Evolutionary conservation across 2,329 filamentous ascomycete species (phyloP).

Genomic region (Escovopsis sp.): DNA sequence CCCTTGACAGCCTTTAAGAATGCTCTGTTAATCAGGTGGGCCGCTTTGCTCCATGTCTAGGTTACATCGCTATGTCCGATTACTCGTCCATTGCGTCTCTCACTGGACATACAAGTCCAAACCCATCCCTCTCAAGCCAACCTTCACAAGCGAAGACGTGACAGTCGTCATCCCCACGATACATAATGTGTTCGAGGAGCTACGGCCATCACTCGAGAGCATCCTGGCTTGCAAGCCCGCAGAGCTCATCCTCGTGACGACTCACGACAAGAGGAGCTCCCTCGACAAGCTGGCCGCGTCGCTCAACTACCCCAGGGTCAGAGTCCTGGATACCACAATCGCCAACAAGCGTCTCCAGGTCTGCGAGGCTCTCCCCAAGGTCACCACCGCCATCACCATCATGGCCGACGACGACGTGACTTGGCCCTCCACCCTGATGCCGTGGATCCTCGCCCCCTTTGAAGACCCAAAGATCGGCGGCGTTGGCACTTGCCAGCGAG

Average conservation of each 20-base stretch:
- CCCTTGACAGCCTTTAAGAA: too few relatives aligned
- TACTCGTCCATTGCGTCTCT: slow-evolving; percentile 71
- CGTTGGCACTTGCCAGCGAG: slow-evolving; percentile 80
- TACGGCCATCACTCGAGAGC: slow-evolving; percentile 67
- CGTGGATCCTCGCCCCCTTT: slow-evolving; percentile 87
- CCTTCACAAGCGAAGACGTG: slow-evolving; percentile 66
- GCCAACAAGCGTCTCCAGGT: slow-evolving; percentile 95
- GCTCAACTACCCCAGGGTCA: slow-evolving; percentile 45
- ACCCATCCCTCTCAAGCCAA: slow-evolving; percentile 68
- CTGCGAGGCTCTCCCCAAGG: slow-evolving; percentile 75
- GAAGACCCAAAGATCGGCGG: slow-evolving; percentile 73
- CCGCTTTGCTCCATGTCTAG: slow-evolving; percentile 27
- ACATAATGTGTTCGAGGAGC: slow-evolving; percentile 70
- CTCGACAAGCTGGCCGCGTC: slow-evolving; percentile 53
- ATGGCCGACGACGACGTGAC: slow-evolving; percentile 95
- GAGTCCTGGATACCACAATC: slow-evolving; percentile 63
- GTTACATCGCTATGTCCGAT: slow-evolving; percentile 74
- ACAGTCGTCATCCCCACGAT: slow-evolving; percentile 92
- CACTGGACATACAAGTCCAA: slow-evolving; percentile 82
- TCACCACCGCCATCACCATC: slow-evolving; percentile 71
- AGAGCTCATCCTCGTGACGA: slow-evolving; percentile 75
- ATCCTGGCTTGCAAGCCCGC: slow-evolving; percentile 56
- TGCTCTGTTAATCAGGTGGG: neutral
- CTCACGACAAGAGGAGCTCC: slow-evolving; percentile 59
- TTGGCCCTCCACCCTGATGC: slow-evolving; percentile 73